phyloP scores from a whole-genome alignment of 805 yeast genomes.

The Monosporozyma aquatica region DNA sequence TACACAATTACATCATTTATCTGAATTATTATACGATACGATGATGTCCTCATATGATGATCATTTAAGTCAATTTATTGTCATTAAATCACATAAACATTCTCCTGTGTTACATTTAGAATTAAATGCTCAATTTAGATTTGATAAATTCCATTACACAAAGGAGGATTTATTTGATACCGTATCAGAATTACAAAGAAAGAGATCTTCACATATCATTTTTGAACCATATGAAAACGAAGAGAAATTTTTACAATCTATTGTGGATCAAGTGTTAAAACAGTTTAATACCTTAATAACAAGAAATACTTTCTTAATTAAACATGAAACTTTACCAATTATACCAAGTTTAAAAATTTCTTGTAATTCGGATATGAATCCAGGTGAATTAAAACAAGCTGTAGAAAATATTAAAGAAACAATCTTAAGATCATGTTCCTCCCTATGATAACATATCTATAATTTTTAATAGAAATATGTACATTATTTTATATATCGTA shows the following conservation, averaged over 20 bases:
- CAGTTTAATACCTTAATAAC: constrained; percentile 50
- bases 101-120: constrained; percentile 68
- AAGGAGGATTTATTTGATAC: constrained; percentile 22
- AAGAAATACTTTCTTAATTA: constrained; percentile 53
- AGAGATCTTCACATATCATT: constrained; percentile 27
- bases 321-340: constrained; percentile 66
- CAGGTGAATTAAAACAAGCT: constrained; percentile 37
- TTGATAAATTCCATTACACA: constrained; percentile 25
- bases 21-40: constrained; percentile 32
- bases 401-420: constrained; percentile 32
- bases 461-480: too few relatives aligned
- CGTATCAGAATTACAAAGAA: constrained; percentile 24
- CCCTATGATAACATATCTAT: too few relatives aligned
- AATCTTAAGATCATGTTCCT: constrained; percentile 9
- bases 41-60: constrained; percentile 33
- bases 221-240: constrained; percentile 37
- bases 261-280: constrained; percentile 48
- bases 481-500: too few relatives aligned
- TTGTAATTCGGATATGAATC: constrained; percentile 39
- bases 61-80: constrained; percentile 33
- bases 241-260: constrained; percentile 52
- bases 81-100: constrained; percentile 44
- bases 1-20: constrained; percentile 33
- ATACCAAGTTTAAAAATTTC: constrained; percentile 51
- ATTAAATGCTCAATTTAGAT: constrained; percentile 36